Base-by-base conservation (phyloP, 768 basidiomycete genomes). In the Gautieria morchelliformis region DNA sequence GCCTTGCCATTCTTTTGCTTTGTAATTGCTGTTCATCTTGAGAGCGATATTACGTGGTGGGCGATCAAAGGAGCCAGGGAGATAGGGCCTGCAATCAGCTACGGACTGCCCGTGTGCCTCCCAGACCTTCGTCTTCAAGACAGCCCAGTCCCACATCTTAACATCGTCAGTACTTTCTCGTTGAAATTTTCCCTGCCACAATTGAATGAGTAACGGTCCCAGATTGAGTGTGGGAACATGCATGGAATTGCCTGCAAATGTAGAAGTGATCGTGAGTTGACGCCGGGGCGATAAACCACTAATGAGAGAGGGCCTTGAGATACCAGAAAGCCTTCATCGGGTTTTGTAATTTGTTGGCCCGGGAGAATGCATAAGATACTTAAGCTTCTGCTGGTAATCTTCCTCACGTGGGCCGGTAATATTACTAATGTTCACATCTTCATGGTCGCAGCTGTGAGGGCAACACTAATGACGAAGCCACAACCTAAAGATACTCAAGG, bases 41-140 rank as follows among this genome's bases (percentile, higher is more conserved):
- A 69, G 63, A 0, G 73, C 73, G 20, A 66, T 65, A 56, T 78
- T 73, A 0, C 72, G 68, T 2, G 74, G 77, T 7, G 73, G 69
- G 5, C 70, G 65, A 60, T 75, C 70, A 63, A 75, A 76, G 0
- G 69, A 74, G 0, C n/a, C 12, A 0, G 0, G 74, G 75, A 0
- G 69, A n/a, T n/a, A n/a, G n/a, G n/a, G n/a, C n/a, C n/a, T n/a
- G n/a, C n/a, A n/a, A n/a, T n/a, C n/a, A n/a, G n/a, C n/a, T n/a
- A n/a, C n/a, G n/a, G n/a, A n/a, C n/a, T n/a, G n/a, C n/a, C n/a
- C n/a, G n/a, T n/a, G n/a, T n/a, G n/a, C n/a, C n/a, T n/a, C n/a
- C n/a, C n/a, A n/a, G n/a, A n/a, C n/a, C n/a, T n/a, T n/a, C n/a
- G n/a, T n/a, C n/a, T n/a, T n/a, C n/a, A n/a, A n/a, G n/a, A n/a